Base-by-base conservation (phyloP, 805 yeast species). In the Monosporozyma unispora region DNA sequence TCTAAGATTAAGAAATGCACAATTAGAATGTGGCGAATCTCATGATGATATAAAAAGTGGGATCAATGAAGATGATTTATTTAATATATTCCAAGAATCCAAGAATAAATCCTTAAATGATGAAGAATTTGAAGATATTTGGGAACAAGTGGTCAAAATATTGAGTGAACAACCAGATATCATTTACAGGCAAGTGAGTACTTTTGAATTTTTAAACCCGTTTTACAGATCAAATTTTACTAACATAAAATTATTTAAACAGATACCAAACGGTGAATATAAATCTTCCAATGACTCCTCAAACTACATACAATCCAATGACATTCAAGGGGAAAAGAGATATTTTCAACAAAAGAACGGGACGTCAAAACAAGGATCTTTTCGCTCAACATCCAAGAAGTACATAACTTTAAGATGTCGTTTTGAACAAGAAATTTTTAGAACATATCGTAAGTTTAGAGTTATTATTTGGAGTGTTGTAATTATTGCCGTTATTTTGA, bases 121-220 rank as follows among this genome's bases (percentile, higher is more conserved):
- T 48, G 80, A 79, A 33, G 93, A 87, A 54, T 62, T 60, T 49
- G 83, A 84, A 55, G 84, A 79, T 51, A 72, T 85, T 51, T 88
- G 96, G 96, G 60, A 61, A 23, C 76, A 79, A 57, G 82, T 82
- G n/a, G 60, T 81, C 2, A 62, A 70, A 33, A 82, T 80, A 57
- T 73, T 87, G 54, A 78, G 79, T 53, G 73, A 71, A 49, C 84
- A 82, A 69, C 82, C 85, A 41, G 87, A 81, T 64, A 75, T 83
- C 62, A 79, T 76, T 69, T 84, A 84, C 78, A 82, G 93, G 86
- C 86, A 81, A 76, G 87, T 81, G 76, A 60, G 63, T 64, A 57
- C 48, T 22, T 25, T 25, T 50, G 54, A 50, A 50, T 46, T 53
- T 49, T 28, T 38, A 47, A 31, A 47, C 43, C n/a, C n/a, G n/a